Base-by-base conservation (phyloP, 768 basidiomycete species). In the Macrolepiota albuminosa region DNA sequence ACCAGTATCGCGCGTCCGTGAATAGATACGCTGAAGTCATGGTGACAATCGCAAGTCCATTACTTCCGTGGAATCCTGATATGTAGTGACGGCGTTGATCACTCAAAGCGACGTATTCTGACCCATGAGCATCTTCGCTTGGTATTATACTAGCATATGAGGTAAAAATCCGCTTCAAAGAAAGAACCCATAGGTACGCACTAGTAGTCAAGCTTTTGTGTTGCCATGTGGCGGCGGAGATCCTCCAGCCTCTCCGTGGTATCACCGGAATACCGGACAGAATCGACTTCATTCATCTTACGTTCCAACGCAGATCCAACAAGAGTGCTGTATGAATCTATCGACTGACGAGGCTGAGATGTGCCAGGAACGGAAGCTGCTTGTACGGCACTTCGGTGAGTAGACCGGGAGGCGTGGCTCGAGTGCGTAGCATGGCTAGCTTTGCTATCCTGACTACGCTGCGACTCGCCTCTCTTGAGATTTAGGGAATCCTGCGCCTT, bases 1-100 rank as follows among this genome's bases (percentile, higher is more conserved):
- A 65, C 89, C 90, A 94, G 68, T 94, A 94, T 14, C 91, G 82
- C 10, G 92, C 87, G 70, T 94, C 91, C 21, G 85, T 85, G 63
- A 93, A 75, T 47, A 93, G 76, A 66, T 91, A 92, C 8, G 92
- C 92, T 8, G 80, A 73, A 6, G 77, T 78, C 68, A 76, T 76
- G 4, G 89, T 86, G 33, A 93, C 72, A 48, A 94, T 80, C 11
- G 88, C 91, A 60, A 84, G 77, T 16, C 91, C 92, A 26, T 85
- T 84, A 37, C 84, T 83, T 37, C 69, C 71, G 31, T 68, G 65
- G 39, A 76, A 77, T 88, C 87, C 88, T 47, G 87, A 86, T 54
- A 93, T 84, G 75, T 83, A 93, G 68, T 91, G 83, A 57, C 88
- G 77, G 51, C 92, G 83, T 70, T 88, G 88, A 71, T 94, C 92